Evolutionary conservation across 495 filamentous ascomycete genomes (phyloP).

Genomic region (Tuber umbilicatum): DNA sequence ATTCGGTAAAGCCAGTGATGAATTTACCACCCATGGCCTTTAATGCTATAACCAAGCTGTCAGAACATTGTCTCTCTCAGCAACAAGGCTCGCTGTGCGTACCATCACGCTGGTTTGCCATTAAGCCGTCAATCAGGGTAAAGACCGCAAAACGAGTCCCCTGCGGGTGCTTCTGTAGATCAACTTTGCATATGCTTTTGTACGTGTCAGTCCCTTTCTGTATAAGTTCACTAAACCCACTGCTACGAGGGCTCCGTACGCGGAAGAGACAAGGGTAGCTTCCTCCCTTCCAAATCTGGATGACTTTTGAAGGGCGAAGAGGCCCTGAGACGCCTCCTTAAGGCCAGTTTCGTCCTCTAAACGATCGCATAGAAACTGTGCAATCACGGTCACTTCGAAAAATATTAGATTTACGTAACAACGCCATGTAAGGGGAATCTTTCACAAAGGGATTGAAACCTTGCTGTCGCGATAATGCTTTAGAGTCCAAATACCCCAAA

Average conservation of each 20-base stretch:
- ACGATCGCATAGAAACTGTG: conserved; percentile 56
- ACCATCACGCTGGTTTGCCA: conserved; percentile 59
- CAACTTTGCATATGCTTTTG: conserved; percentile 41
- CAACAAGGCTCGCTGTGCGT: conserved; percentile 32
- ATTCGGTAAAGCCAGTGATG: conserved; percentile 57
- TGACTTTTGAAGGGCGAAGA: conserved; percentile 51
- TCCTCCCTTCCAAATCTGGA: conserved; percentile 50
- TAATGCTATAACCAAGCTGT: conserved; percentile 43
- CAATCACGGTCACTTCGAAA: conserved; percentile 49
- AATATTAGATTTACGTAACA: background rate
- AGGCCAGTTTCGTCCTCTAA: conserved; percentile 52
- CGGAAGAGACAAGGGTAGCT: conserved; percentile 46
- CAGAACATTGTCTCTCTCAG: conserved; percentile 22
- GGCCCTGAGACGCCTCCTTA: conserved; percentile 32
- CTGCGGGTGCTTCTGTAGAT: conserved; percentile 59
- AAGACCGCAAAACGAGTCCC: conserved; percentile 58
- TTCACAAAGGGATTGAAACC: conserved; percentile 12
- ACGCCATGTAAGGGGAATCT: background rate
- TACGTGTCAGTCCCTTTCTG: background rate
- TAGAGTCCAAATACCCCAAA: conserved; percentile 53
- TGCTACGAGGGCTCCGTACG: conserved; percentile 11
- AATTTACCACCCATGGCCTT: conserved; percentile 55
- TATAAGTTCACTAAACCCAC: background rate
- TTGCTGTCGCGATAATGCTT: conserved; percentile 61
- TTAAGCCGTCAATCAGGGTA: conserved; percentile 58